Percentiles rank a stretch among this genome's conserved stretches.
phyloP scores from a whole-genome alignment of 2,329 filamentous ascomycete genomes.

The Raffaelea deltoideospora region DNA sequence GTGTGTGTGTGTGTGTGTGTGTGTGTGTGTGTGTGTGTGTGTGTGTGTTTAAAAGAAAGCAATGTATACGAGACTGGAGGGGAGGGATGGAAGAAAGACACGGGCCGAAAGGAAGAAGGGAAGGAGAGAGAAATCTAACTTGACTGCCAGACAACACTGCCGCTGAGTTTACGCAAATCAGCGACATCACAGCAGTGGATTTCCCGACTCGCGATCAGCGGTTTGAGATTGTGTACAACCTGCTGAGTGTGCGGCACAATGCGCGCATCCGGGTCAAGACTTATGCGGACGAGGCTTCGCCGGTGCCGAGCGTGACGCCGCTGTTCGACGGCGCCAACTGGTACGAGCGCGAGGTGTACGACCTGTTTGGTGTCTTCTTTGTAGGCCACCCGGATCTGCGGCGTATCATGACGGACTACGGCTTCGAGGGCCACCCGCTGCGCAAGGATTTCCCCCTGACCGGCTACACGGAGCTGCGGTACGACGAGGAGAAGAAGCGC shows the following conservation, averaged over 20 bases:
- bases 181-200: slow-evolving; percentile 86
- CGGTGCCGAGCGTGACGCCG: slow-evolving; percentile 73
- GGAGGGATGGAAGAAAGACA: no score
- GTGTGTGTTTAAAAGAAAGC: no score
- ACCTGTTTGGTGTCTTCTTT: slow-evolving; percentile 96
- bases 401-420: slow-evolving; percentile 98
- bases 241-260: slow-evolving; percentile 92
- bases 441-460: slow-evolving; percentile 97
- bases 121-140: no score
- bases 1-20: no score
- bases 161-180: slow-evolving; percentile 89
- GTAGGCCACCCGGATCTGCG: slow-evolving; percentile 85
- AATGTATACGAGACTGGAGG: no score
- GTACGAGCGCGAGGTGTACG: slow-evolving; percentile 97
- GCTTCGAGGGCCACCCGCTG: slow-evolving; percentile 93
- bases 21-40: no score
- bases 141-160: slow-evolving; percentile 63
- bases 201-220: slow-evolving; percentile 91
- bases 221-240: slow-evolving; percentile 96
- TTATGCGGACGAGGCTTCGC: slow-evolving; percentile 89
- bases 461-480: slow-evolving; percentile 94
- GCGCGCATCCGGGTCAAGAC: slow-evolving; percentile 96
- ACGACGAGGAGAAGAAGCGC: slow-evolving; percentile 97
- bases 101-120: no score
- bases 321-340: slow-evolving; percentile 95